These are phyloP conservation scores for Daldinia sp. DNA, from an alignment of 2,329 filamentous ascomycete species.

Conservation along the genomic window DNA sequence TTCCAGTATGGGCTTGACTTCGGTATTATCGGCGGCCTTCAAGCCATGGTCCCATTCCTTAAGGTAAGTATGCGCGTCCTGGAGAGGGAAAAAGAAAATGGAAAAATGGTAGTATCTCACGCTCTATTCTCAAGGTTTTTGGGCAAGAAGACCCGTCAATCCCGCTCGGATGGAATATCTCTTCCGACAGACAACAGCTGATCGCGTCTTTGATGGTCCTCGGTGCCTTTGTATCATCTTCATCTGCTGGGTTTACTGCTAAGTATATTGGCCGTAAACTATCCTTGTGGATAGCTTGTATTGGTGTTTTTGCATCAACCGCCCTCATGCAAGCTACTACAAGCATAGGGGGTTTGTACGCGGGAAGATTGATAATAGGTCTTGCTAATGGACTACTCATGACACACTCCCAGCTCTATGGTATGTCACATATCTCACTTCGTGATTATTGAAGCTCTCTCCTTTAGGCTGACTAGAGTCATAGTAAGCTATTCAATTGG, in stretches of 20 bases:
- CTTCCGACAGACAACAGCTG: slow-evolving; percentile 59
- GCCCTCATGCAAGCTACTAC: slow-evolving; percentile 65
- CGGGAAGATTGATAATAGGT: slow-evolving; percentile 62
- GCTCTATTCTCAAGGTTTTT: slow-evolving; percentile 43
- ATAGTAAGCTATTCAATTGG: slow-evolving; percentile 24
- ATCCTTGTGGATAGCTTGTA: slow-evolving; percentile 57
- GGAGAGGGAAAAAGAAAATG: not conserved
- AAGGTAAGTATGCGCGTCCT: slow-evolving; percentile 41
- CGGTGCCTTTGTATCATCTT: slow-evolving; percentile 60
- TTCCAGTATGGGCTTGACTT: slow-evolving; percentile 53
- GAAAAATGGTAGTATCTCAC: slow-evolving; percentile 16
- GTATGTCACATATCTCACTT: slow-evolving; percentile 15
- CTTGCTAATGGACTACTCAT: slow-evolving; percentile 55
- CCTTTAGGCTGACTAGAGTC: slow-evolving; percentile 2
- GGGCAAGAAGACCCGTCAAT: slow-evolving; percentile 45
- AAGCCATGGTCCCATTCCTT: slow-evolving; percentile 53
- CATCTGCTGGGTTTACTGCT: slow-evolving; percentile 56
- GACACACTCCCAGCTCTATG: slow-evolving; percentile 53
- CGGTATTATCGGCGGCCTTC: slow-evolving; percentile 51
- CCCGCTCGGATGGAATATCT: slow-evolving; percentile 49
- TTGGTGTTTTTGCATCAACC: slow-evolving; percentile 57
- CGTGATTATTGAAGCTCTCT: not conserved
- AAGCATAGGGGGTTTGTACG: slow-evolving; percentile 61
- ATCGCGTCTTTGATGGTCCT: slow-evolving; percentile 63
- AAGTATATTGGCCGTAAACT: slow-evolving; percentile 53